Percentiles rank a stretch among this genome's conserved stretches.
These are phyloP conservation scores for Candida sp. DNA, from an alignment of 1,139 yeast genomes.

Conservation along the genomic window DNA sequence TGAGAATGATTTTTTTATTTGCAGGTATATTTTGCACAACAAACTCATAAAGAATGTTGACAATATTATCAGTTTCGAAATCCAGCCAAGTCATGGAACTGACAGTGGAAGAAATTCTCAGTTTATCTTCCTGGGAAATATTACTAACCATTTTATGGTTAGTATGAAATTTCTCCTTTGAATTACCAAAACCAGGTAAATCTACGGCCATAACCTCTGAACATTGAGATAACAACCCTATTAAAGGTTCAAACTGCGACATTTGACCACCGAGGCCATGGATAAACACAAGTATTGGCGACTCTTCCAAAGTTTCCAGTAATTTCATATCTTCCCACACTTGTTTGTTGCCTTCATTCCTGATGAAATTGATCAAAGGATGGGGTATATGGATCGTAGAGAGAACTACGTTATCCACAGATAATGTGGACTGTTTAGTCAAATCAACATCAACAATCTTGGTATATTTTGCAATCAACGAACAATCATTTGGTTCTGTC, in stretches of 20 bases:
- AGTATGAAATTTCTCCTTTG: conserved; percentile 22
- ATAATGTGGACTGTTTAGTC: conserved; percentile 13
- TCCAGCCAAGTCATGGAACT: conserved; percentile 36
- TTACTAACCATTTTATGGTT: conserved; percentile 18
- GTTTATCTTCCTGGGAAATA: conserved; percentile 22
- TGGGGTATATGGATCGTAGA: conserved; percentile 50
- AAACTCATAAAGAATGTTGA: conserved; percentile 39
- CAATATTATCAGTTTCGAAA: conserved; percentile 47
- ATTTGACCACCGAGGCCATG: conserved; percentile 83
- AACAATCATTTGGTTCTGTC: conserved; percentile 53
- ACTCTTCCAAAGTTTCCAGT: conserved; percentile 30
- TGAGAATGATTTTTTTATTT: conserved; percentile 49
- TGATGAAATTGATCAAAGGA: conserved; percentile 48
- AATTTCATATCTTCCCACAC: conserved; percentile 14
- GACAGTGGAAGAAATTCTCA: conserved; percentile 26
- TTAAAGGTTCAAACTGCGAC: conserved; percentile 65
- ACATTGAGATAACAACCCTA: conserved; percentile 65
- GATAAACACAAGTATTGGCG: conserved; percentile 59
- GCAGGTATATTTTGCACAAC: conserved; percentile 36
- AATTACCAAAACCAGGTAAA: conserved; percentile 74
- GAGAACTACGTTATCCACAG: conserved; percentile 35
- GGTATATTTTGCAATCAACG: conserved; percentile 49
- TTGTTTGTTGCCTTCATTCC: conserved; percentile 28
- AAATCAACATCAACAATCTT: conserved; percentile 34
- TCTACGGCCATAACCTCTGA: conserved; percentile 63